Base-by-base conservation (phyloP, 2,329 filamentous ascomycete genomes). In the Trichoderma afroharzianum region DNA sequence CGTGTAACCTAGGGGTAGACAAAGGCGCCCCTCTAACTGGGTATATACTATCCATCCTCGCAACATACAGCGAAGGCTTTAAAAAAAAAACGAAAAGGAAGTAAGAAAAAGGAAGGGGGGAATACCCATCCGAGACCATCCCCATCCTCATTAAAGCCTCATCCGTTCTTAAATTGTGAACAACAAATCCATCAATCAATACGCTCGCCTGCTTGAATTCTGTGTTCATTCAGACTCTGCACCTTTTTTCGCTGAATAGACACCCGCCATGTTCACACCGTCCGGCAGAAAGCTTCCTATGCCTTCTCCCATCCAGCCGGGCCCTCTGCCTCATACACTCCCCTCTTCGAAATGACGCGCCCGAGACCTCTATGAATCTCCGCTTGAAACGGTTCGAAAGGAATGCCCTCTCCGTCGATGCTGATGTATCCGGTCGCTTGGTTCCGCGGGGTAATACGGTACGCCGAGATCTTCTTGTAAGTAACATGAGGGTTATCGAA, bases 351-450 rank as follows among this genome's bases (percentile, higher is more conserved):
- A 74, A 98, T 84, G n/a, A 95, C 92, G 4, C 92, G 93, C 1
- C 93, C 96, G 28, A 99, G 84, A 0, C 92, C 92, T 67, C 85
- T 88, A 80, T 98, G 94, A 7, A 98, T 87, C 82, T 99, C 96
- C 3, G 91, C 93, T 83, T 99, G 96, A 79, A 98, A 97, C 0
- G 93, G 92, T 76, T 91, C 91, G 79, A 97, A 98, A 0, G 94
- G 92, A 3, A 97, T 86, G 68, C 88, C 87, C 82, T 99, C 96
- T 47, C 96, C 96, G 78, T 98, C 96, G 74, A 99, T 94, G 79
- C 94, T 97, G 79, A 99, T 97, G 80, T 93, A 96, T 2, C 95
- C 95, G 73, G 91, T 87, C 50, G 88, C 84, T 76, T 91, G 87
- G 73, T 91, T 83, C 68, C 88, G 90, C 0, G 96, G 96, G 4